Conservation (phyloP, 1,284 basidiomycete species). For the Ustilago loliicola region DNA sequence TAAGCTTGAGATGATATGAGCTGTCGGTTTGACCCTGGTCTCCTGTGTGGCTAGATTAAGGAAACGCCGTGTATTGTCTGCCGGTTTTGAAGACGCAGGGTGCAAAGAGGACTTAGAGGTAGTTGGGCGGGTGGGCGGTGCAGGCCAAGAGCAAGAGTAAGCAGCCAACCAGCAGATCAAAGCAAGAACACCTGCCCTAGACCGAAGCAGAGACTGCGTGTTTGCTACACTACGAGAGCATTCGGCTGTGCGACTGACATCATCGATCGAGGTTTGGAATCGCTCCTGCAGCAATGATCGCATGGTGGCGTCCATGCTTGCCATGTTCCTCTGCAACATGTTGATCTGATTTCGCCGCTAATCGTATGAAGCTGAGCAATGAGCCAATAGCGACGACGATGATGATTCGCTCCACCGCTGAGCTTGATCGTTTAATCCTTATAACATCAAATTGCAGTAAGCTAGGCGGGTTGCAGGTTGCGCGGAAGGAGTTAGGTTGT, state of each 20-base stretch:
- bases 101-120: not conserved
- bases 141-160: constrained; percentile 37
- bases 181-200: constrained; percentile 37
- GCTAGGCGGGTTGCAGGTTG: not conserved
- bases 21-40: not conserved
- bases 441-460: constrained; percentile 7
- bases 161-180: constrained; percentile 47
- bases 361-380: not conserved
- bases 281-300: constrained; percentile 34
- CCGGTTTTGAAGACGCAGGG: not conserved
- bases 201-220: constrained; percentile 25
- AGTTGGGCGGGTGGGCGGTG: constrained; percentile 3
- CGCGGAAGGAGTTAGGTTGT: not conserved
- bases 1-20: not conserved
- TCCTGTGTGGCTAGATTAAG: constrained; percentile 3
- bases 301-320: constrained; percentile 39
- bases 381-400: not conserved
- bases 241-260: constrained; percentile 31
- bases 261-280: constrained; percentile 42
- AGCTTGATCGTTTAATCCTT: not conserved
- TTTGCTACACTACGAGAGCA: constrained; percentile 34
- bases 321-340: constrained; percentile 21
- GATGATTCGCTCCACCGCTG: not conserved
- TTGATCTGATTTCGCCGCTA: not conserved
- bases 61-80: constrained; percentile 11